Conservation (phyloP, 257 asterid genomes). For the Solanum medicagineum region DNA sequence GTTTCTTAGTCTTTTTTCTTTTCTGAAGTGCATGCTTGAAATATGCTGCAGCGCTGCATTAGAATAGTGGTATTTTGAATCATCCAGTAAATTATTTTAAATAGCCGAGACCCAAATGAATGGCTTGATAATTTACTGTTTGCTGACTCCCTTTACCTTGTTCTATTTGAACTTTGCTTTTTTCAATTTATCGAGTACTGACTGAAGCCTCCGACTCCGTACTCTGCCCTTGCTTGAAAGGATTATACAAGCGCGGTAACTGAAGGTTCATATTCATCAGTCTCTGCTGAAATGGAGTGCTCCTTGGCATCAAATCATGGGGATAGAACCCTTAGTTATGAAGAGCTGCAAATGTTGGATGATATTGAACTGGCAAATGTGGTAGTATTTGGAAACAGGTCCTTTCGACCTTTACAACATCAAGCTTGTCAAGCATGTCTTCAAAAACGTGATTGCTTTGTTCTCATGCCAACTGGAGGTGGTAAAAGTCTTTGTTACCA, state of each 20-base stretch:
- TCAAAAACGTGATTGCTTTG: constrained; percentile 65
- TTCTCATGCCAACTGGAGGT: constrained; percentile 98
- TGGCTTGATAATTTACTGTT: not conserved
- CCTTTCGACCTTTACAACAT: constrained; percentile 80
- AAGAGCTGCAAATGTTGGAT: constrained; percentile 70
- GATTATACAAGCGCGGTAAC: constrained; percentile 31
- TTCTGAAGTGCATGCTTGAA: not conserved
- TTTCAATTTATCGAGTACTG: not conserved
- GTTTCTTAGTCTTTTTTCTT: not conserved
- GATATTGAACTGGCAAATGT: constrained; percentile 80
- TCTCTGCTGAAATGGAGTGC: constrained; percentile 15
- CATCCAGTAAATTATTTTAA: not conserved
- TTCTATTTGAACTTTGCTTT: not conserved
- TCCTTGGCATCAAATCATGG: constrained; percentile 11
- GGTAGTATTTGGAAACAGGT: constrained; percentile 77
- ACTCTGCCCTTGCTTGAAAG: constrained; percentile 13
- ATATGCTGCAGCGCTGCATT: not conserved
- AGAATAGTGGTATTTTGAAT: not conserved
- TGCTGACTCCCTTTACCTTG: not conserved
- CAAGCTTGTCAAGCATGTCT: constrained; percentile 65
- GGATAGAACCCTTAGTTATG: constrained; percentile 39
- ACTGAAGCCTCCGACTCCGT: not conserved
- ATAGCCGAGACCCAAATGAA: not conserved
- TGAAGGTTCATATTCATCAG: constrained; percentile 33
- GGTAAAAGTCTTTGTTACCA: constrained; percentile 99